Conservation (phyloP, 2,329 filamentous ascomycete genomes). For the Corniculantispora saksenae region DNA sequence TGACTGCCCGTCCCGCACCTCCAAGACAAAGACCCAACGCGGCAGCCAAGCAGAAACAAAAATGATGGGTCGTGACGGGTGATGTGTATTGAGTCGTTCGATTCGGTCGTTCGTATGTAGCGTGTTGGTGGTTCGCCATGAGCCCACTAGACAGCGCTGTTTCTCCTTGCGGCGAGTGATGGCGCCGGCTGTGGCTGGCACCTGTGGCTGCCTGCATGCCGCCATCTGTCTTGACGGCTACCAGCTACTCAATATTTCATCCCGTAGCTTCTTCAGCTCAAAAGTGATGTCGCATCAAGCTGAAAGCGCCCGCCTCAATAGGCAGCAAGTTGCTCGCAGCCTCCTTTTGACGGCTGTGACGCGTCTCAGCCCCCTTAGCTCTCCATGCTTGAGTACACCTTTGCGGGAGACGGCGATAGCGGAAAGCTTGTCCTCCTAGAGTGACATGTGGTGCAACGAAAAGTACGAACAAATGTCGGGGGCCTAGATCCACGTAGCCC, state of each 20-base stretch:
- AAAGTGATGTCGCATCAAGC: not conserved
- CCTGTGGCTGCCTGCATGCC: not conserved
- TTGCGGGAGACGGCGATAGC: too few relatives aligned
- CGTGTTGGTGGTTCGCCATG: not conserved
- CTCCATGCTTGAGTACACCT: too few relatives aligned
- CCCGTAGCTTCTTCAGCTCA: not conserved
- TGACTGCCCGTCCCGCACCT: constrained; percentile 1
- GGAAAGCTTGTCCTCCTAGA: too few relatives aligned
- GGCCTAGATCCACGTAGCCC: too few relatives aligned
- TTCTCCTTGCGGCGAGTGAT: not conserved
- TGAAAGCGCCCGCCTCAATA: not conserved
- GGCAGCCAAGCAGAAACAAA: not conserved
- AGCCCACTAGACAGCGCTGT: not conserved
- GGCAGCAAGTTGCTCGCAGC: not conserved
- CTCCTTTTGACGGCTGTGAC: too few relatives aligned
- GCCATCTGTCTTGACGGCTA: too few relatives aligned
- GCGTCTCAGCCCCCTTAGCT: not conserved
- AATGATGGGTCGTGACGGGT: not conserved
- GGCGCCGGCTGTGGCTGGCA: not conserved
- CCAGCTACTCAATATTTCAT: not conserved
- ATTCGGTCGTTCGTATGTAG: not conserved
- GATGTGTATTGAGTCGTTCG: not conserved
- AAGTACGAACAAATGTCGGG: too few relatives aligned
- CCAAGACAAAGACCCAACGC: not conserved
- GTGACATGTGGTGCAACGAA: too few relatives aligned